Evolutionary conservation across 2,329 filamentous ascomycete genomes (phyloP).

Genomic region (Fusarium hainanense): DNA sequence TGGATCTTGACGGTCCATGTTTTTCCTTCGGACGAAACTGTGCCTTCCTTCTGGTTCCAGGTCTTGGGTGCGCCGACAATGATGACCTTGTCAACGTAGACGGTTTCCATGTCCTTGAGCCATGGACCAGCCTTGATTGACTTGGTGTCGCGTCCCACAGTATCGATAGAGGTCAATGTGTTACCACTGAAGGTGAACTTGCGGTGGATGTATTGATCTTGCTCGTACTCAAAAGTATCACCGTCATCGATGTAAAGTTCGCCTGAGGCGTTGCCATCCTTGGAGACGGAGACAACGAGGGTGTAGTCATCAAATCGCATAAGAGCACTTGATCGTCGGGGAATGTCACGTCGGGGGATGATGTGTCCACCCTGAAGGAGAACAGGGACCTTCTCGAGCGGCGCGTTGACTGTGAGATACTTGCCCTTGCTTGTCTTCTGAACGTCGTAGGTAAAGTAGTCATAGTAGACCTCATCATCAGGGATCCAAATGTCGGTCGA

Average conservation of each 20-base stretch:
- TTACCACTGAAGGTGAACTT: slow-evolving; percentile 74
- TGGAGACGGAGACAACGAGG: slow-evolving; percentile 78
- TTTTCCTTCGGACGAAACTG: slow-evolving; percentile 64
- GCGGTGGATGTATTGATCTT: slow-evolving; percentile 89
- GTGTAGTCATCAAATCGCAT: slow-evolving; percentile 98
- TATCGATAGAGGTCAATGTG: slow-evolving; percentile 75
- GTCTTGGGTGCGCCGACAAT: slow-evolving; percentile 79
- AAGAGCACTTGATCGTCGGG: slow-evolving; percentile 83
- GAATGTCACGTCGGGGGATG: slow-evolving; percentile 87
- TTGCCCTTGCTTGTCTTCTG: slow-evolving; percentile 77
- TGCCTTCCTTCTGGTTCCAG: slow-evolving; percentile 75
- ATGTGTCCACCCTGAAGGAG: slow-evolving; percentile 95
- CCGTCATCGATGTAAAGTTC: slow-evolving; percentile 93
- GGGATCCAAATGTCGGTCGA: slow-evolving; percentile 86
- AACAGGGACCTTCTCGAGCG: slow-evolving; percentile 86
- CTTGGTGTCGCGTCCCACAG: slow-evolving; percentile 64
- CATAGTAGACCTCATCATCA: slow-evolving; percentile 90
- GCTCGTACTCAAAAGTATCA: slow-evolving; percentile 87
- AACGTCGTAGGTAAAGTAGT: slow-evolving; percentile 89
- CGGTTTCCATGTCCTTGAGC: slow-evolving; percentile 80
- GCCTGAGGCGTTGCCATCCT: slow-evolving; percentile 72
- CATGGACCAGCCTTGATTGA: slow-evolving; percentile 73
- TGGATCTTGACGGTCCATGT: slow-evolving; percentile 69
- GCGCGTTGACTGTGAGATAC: slow-evolving; percentile 75
- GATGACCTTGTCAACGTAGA: slow-evolving; percentile 85